phyloP scores from a whole-genome alignment of 1,284 basidiomycete genomes.

The Moesziomyces sp. region DNA sequence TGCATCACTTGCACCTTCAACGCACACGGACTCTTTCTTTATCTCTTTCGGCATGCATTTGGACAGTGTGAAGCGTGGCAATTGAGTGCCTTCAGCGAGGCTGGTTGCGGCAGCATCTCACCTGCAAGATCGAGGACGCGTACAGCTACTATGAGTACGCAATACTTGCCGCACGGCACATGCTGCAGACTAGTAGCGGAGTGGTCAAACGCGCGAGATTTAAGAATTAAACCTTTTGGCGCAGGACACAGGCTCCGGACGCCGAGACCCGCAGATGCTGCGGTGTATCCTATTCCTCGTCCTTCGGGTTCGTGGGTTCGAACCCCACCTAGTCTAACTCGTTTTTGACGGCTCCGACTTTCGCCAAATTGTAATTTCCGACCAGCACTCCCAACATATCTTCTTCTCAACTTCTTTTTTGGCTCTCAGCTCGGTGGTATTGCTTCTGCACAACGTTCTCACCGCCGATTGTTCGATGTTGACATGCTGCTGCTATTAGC shows the following conservation, averaged over 20 bases:
- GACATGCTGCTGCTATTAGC: neutral
- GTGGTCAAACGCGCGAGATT: slow-evolving; percentile 32
- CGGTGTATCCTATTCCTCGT: slow-evolving; percentile 16
- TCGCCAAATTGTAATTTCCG: no score
- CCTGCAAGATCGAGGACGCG: neutral
- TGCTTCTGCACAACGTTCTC: no score
- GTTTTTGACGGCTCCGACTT: slow-evolving; percentile 3
- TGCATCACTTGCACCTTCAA: neutral
- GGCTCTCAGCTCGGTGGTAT: neutral
- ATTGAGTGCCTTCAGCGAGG: no score
- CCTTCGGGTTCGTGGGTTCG: slow-evolving; percentile 31
- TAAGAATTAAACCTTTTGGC: slow-evolving; percentile 6
- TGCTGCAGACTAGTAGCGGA: slow-evolving; percentile 21
- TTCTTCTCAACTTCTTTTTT: neutral
- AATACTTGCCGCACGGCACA: neutral
- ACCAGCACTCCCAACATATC: no score
- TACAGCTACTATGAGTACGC: no score
- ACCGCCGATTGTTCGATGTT: no score
- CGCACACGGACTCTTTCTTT: neutral
- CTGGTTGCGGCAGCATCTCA: neutral
- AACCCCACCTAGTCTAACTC: slow-evolving; percentile 26
- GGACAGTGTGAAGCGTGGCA: no score
- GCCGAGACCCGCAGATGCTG: slow-evolving; percentile 1
- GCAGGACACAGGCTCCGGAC: slow-evolving; percentile 2
- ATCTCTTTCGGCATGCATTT: neutral